Conservation (phyloP, 768 basidiomycete species). For the Mycena olivaceomarginata region DNA sequence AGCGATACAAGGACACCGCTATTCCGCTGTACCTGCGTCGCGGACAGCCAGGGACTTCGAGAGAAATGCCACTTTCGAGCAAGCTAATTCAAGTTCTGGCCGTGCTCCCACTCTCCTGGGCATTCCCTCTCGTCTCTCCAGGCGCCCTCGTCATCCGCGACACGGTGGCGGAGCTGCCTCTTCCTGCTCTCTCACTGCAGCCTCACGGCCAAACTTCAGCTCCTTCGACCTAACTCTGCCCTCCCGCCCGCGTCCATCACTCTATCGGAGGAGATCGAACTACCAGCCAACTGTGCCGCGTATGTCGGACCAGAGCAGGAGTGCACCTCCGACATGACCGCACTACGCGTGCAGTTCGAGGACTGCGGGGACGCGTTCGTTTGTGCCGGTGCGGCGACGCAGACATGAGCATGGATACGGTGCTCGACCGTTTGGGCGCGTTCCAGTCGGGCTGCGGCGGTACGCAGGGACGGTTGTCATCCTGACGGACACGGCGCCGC, state of each 20-base stretch:
- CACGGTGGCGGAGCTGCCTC: background rate
- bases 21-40: background rate
- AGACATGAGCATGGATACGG: conserved; percentile 51
- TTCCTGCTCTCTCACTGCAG: background rate
- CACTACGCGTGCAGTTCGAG: conserved; percentile 51
- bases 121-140: background rate
- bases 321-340: conserved; percentile 48
- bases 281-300: conserved; percentile 46
- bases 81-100: background rate
- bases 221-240: conserved; percentile 16
- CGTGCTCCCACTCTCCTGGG: background rate
- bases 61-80: background rate
- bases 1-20: background rate
- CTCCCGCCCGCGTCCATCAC: conserved; percentile 34
- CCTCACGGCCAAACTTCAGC: background rate
- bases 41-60: background rate
- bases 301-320: conserved; percentile 41
- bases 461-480: conserved; percentile 50
- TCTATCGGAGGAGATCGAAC: conserved; percentile 8
- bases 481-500: conserved; percentile 9
- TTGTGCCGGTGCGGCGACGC: conserved; percentile 54
- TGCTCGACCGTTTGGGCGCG: conserved; percentile 51
- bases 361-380: conserved; percentile 53
- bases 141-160: background rate
- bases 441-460: conserved; percentile 57